Percentiles rank a stretch among this genome's conserved stretches.
These are phyloP conservation scores for Fusarium heterosporum DNA, from an alignment of 2,329 filamentous ascomycete species.

Conservation along the genomic window DNA sequence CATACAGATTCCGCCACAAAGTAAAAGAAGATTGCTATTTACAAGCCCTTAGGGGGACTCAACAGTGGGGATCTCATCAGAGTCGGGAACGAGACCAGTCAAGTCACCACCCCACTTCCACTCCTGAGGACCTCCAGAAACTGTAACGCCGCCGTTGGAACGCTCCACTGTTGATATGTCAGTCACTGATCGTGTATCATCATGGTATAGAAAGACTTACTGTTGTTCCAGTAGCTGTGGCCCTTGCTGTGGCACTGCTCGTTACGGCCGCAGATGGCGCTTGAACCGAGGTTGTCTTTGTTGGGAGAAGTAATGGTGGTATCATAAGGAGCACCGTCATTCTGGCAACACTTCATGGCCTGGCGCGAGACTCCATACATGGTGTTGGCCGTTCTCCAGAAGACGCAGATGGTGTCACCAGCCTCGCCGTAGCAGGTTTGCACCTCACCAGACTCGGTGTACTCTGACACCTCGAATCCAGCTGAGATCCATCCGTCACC, in stretches of 20 bases:
- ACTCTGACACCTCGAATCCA: background rate
- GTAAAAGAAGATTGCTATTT: background rate
- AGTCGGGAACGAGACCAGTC: background rate
- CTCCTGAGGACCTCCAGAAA: background rate
- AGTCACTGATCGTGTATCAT: background rate
- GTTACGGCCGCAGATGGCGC: background rate
- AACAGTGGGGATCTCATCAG: too few relatives aligned
- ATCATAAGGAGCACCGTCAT: background rate
- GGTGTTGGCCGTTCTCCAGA: background rate
- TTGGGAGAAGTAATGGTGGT: background rate
- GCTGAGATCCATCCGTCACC: background rate
- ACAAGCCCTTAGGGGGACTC: background rate
- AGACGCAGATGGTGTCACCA: background rate
- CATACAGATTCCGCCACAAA: background rate
- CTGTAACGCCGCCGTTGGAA: background rate
- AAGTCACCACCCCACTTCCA: background rate
- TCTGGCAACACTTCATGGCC: background rate
- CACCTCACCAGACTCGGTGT: background rate
- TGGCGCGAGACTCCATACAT: background rate
- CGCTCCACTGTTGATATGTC: background rate
- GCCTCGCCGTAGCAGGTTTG: background rate
- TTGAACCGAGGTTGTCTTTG: background rate
- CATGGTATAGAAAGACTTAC: background rate
- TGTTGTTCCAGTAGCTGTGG: background rate
- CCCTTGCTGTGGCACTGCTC: background rate